Conservation (phyloP, 2,329 filamentous ascomycete species). For the Leptographium galeiforme region DNA sequence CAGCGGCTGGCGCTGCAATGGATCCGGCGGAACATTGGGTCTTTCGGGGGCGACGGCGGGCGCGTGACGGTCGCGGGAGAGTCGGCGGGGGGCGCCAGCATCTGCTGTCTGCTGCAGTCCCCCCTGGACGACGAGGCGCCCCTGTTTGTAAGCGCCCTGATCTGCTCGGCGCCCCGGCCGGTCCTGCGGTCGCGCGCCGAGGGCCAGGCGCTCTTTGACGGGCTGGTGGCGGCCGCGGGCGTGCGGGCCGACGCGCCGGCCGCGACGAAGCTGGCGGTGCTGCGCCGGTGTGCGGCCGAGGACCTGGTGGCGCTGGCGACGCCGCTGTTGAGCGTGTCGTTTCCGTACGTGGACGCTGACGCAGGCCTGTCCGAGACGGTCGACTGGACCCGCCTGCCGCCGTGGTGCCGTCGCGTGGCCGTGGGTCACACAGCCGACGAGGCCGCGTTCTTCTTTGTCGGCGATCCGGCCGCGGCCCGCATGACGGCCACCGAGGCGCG, state of each 20-base stretch:
- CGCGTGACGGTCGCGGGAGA: conserved; percentile 42
- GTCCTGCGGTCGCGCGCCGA: neutral
- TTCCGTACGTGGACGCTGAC: neutral
- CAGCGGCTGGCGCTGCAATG: conserved; percentile 38
- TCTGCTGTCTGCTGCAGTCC: conserved; percentile 28
- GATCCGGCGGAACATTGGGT: conserved; percentile 35
- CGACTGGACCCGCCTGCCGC: neutral
- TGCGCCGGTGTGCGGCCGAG: neutral
- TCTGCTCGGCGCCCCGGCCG: conserved; percentile 7
- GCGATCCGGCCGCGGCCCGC: neutral
- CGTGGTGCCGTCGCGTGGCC: conserved; percentile 1
- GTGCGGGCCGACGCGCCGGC: neutral
- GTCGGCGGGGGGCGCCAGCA: conserved; percentile 37
- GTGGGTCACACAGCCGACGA: conserved; percentile 2
- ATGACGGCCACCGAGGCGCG: neutral
- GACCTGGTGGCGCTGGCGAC: neutral
- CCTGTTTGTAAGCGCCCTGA: conserved; percentile 23
- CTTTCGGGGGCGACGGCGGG: conserved; percentile 38
- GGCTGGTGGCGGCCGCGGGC: neutral
- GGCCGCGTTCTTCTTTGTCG: neutral
- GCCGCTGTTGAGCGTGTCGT: neutral
- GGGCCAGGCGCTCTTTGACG: conserved; percentile 4
- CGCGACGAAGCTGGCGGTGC: neutral
- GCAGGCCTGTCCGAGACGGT: neutral
- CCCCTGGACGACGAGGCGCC: conserved; percentile 22